phyloP scores from a whole-genome alignment of 106 monocot genomes.

The Dendrobium catenatum region DNA sequence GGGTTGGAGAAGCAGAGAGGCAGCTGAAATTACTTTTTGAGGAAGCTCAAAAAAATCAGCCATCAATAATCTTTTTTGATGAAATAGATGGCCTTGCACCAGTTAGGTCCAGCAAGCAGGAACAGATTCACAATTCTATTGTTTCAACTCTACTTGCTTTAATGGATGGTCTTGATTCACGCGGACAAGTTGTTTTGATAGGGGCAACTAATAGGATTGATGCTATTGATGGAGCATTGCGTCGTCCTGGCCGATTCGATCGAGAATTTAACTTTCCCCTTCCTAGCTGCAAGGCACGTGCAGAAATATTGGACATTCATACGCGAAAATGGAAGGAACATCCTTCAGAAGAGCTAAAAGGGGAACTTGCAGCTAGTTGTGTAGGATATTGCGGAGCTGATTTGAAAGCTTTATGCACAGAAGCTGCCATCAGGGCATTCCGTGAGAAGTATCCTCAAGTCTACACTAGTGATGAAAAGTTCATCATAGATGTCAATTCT shows the following conservation, averaged over 20 bases:
- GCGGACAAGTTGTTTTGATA: slow-evolving; percentile 97
- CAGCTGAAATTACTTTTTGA: slow-evolving; percentile 93
- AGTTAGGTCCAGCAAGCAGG: slow-evolving; percentile 96
- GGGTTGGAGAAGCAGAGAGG: slow-evolving; percentile 98
- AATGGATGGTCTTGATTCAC: slow-evolving; percentile 99
- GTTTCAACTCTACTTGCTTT: slow-evolving; percentile 96
- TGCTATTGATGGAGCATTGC: slow-evolving; percentile 95
- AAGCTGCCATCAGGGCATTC: slow-evolving; percentile 96
- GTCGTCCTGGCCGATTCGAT: slow-evolving; percentile 96
- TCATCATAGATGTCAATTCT: slow-evolving; percentile 94
- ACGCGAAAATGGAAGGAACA: slow-evolving; percentile 97
- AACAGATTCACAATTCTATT: slow-evolving; percentile 98
- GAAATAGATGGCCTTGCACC: slow-evolving; percentile 99
- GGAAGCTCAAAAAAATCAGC: slow-evolving; percentile 96
- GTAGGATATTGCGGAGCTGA: slow-evolving; percentile 99
- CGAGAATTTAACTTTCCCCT: slow-evolving; percentile 92
- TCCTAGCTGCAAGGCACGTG: slow-evolving; percentile 87
- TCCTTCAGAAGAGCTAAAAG: slow-evolving; percentile 72
- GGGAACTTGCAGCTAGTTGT: slow-evolving; percentile 95
- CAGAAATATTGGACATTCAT: slow-evolving; percentile 93
- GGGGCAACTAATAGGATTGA: slow-evolving; percentile 98
- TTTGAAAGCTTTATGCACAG: slow-evolving; percentile 93
- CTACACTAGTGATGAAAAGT: slow-evolving; percentile 96
- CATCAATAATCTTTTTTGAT: slow-evolving; percentile 98
- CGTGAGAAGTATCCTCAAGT: slow-evolving; percentile 99